These are phyloP conservation scores for Aspergillus biplanus DNA, from an alignment of 495 filamentous ascomycete species.

Conservation along the genomic window DNA sequence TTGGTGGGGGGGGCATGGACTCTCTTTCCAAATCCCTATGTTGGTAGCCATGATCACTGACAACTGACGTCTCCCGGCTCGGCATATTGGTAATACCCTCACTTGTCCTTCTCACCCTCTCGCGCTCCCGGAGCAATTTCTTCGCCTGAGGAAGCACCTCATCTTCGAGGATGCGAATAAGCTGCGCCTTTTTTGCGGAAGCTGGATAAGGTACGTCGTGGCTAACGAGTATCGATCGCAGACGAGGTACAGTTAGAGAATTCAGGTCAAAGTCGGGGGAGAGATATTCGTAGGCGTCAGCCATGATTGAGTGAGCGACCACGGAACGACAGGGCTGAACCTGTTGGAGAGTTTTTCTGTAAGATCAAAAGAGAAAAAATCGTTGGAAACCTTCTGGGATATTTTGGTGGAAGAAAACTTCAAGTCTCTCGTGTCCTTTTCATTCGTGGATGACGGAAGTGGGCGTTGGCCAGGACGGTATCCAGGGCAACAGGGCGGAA, in stretches of 20 bases:
- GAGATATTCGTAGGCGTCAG: conserved; percentile 78
- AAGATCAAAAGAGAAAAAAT: conserved; percentile 9
- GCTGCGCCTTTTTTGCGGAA: conserved; percentile 84
- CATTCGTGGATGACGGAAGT: conserved; percentile 33
- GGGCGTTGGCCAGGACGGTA: conserved; percentile 34
- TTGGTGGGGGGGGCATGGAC: conserved; percentile 51
- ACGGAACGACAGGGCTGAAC: not conserved
- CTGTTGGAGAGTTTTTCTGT: too few relatives aligned
- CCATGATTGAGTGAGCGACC: conserved; percentile 50
- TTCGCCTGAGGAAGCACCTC: conserved; percentile 76
- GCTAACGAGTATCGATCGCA: conserved; percentile 86
- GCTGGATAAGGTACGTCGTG: conserved; percentile 84
- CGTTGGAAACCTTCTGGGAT: not conserved
- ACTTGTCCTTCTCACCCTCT: conserved; percentile 76
- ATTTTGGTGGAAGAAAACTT: conserved; percentile 1
- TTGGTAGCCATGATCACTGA: conserved; percentile 46
- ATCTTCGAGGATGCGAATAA: conserved; percentile 80
- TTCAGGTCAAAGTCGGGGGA: conserved; percentile 81
- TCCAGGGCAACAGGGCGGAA: conserved; percentile 45
- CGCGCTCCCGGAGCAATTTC: conserved; percentile 72
- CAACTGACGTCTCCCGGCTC: conserved; percentile 56
- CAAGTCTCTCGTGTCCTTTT: conserved; percentile 25
- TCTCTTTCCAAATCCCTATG: conserved; percentile 34
- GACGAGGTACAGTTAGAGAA: conserved; percentile 78
- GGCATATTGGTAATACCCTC: conserved; percentile 82